These are phyloP conservation scores for Prasinococcaceae sp. DNA, from an alignment of 139 green algal genomes.

Conservation along the genomic window DNA sequence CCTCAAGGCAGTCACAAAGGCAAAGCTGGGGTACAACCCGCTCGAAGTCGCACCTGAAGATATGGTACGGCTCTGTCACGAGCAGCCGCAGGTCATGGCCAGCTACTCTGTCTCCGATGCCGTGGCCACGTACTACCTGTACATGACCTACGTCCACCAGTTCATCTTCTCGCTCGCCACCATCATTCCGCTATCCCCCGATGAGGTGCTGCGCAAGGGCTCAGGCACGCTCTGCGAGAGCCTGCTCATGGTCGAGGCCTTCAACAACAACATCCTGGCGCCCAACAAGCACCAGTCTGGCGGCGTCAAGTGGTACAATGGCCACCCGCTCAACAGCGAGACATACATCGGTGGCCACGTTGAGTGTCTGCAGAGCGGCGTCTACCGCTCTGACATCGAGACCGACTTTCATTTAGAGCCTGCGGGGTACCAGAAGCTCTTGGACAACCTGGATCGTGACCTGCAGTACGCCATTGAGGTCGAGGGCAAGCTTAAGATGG, in stretches of 20 bases:
- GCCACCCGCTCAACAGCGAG: constrained; percentile 80
- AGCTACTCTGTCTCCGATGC: constrained; percentile 94
- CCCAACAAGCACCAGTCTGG: constrained; percentile 85
- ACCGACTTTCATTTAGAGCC: constrained; percentile 61
- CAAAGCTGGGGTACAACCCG: constrained; percentile 91
- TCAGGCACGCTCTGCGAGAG: constrained; percentile 90
- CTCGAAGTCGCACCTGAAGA: constrained; percentile 92
- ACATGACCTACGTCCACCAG: constrained; percentile 98
- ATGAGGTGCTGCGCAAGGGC: constrained; percentile 93
- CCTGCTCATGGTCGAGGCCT: constrained; percentile 85
- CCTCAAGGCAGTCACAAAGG: constrained; percentile 90
- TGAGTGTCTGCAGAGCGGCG: constrained; percentile 59
- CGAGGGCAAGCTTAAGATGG: constrained; percentile 34
- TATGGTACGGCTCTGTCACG: constrained; percentile 67
- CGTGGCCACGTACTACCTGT: constrained; percentile 94
- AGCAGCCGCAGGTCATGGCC: constrained; percentile 66
- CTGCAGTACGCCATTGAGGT: constrained; percentile 63
- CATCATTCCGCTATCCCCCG: constrained; percentile 93
- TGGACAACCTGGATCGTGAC: constrained; percentile 82
- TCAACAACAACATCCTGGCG: constrained; percentile 60
- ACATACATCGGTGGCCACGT: constrained; percentile 99
- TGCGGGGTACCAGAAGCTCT: constrained; percentile 61
- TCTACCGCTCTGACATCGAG: constrained; percentile 90
- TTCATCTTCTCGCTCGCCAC: constrained; percentile 98
- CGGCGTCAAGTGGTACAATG: constrained; percentile 52